These are phyloP conservation scores for Sporothrix humicola DNA, from an alignment of 2,329 filamentous ascomycete genomes.

Conservation along the genomic window DNA sequence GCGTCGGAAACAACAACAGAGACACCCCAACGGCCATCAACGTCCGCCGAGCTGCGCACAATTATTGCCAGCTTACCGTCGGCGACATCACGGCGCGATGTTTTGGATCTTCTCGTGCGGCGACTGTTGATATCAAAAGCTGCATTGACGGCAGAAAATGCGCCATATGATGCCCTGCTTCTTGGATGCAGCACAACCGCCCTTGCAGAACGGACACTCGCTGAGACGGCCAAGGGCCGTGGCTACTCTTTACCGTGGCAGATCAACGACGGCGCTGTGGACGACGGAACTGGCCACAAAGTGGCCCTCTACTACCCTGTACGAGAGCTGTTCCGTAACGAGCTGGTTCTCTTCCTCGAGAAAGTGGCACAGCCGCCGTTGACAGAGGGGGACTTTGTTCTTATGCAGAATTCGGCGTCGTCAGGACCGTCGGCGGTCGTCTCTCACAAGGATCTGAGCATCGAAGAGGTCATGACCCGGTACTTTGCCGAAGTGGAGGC, in stretches of 20 bases:
- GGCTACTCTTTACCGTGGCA: constrained; percentile 84
- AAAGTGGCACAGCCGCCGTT: constrained; percentile 55
- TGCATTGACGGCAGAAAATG: constrained; percentile 48
- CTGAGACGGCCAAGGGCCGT: constrained; percentile 88
- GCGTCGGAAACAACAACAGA: constrained; percentile 23
- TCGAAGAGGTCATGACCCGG: constrained; percentile 86
- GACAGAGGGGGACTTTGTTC: constrained; percentile 44
- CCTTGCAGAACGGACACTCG: constrained; percentile 82
- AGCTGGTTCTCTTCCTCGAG: constrained; percentile 71
- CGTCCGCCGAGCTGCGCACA: constrained; percentile 55
- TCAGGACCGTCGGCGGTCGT: constrained; percentile 49
- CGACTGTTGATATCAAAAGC: constrained; percentile 73
- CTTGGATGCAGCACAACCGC: constrained; percentile 87
- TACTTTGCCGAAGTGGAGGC: constrained; percentile 88
- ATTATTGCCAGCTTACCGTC: constrained; percentile 70
- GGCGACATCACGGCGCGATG: constrained; percentile 75
- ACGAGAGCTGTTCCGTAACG: constrained; percentile 82
- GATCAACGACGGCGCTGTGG: constrained; percentile 70
- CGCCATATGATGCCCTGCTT: constrained; percentile 70
- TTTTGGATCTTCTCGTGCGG: constrained; percentile 71
- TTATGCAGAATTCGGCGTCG: constrained; percentile 45
- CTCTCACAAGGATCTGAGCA: constrained; percentile 78
- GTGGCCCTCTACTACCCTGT: constrained; percentile 74
- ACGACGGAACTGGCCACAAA: not conserved
- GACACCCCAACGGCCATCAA: constrained; percentile 31